These are phyloP conservation scores for Lipomyces spencermartinsiae DNA, from an alignment of 805 yeast species.

Conservation along the genomic window DNA sequence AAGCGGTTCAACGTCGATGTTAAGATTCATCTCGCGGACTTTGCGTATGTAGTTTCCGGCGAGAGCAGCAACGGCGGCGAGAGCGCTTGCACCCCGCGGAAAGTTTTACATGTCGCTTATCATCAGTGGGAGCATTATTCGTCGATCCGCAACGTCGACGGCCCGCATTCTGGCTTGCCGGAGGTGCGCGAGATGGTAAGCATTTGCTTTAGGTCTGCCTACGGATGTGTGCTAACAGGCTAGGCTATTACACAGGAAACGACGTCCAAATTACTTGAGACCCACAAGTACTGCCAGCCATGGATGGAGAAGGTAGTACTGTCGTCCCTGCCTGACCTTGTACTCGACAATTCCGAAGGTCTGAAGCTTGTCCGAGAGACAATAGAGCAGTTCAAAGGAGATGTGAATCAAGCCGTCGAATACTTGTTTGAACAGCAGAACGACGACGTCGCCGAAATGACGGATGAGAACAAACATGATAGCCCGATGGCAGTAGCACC, in stretches of 20 bases:
- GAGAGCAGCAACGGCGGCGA: conserved; percentile 4
- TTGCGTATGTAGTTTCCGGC: conserved; percentile 46
- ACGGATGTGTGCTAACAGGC: conserved; percentile 1
- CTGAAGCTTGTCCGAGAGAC: conserved; percentile 22
- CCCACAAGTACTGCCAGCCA: conserved; percentile 32
- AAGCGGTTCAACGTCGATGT: conserved; percentile 44
- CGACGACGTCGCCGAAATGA: neutral
- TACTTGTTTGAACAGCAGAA: conserved; percentile 27
- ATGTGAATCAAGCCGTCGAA: conserved; percentile 32
- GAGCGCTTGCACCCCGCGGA: neutral
- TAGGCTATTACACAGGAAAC: conserved; percentile 18
- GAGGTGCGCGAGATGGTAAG: conserved; percentile 35
- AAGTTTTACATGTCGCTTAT: conserved; percentile 48
- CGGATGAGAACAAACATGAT: neutral
- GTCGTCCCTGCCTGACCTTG: conserved; percentile 28
- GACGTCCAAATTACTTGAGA: conserved; percentile 17
- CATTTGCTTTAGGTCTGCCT: neutral
- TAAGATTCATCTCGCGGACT: conserved; percentile 49
- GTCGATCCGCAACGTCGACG: conserved; percentile 48
- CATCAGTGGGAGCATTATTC: conserved; percentile 55
- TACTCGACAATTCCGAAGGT: conserved; percentile 12
- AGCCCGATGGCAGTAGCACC: neutral
- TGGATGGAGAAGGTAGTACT: conserved; percentile 35
- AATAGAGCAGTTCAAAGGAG: conserved; percentile 34
- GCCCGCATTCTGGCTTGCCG: conserved; percentile 49